Conservation (phyloP, 495 filamentous ascomycete species). For the Aspergillus avenaceus region DNA sequence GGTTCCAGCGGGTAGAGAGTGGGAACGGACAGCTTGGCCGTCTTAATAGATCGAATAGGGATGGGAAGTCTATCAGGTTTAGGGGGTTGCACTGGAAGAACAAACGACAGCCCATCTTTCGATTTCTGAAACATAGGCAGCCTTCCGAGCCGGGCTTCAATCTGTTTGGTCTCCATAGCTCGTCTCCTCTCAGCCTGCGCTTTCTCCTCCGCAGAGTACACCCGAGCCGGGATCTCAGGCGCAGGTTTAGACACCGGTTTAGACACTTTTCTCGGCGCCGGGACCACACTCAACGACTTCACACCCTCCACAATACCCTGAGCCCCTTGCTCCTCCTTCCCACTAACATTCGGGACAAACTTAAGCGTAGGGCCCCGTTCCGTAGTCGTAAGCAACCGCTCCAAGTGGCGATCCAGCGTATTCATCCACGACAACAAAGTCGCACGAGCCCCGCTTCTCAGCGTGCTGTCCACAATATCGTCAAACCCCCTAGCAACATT, state of each 20-base stretch:
- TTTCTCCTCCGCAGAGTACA: conserved; percentile 53
- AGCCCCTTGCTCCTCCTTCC: conserved; percentile 38
- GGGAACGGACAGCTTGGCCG: conserved; percentile 67
- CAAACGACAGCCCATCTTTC: conserved; percentile 64
- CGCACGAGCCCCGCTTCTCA: conserved; percentile 43
- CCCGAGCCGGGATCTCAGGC: conserved; percentile 19
- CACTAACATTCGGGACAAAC: conserved; percentile 59
- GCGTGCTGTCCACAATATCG: conserved; percentile 49
- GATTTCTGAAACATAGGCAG: conserved; percentile 66
- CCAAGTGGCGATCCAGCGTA: conserved; percentile 68
- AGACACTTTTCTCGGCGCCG: neutral
- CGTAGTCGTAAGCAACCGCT: conserved; percentile 63
- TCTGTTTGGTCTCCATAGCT: conserved; percentile 62
- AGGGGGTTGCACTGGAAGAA: conserved; percentile 67
- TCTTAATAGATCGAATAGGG: conserved; percentile 58
- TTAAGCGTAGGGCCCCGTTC: conserved; percentile 76
- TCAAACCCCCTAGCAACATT: conserved; percentile 82
- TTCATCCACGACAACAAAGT: conserved; percentile 70
- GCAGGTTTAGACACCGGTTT: neutral
- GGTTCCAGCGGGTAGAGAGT: conserved; percentile 67
- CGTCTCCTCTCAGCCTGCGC: conserved; percentile 60
- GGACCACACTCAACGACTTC: conserved; percentile 6
- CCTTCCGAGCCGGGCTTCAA: conserved; percentile 75
- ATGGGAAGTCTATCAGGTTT: conserved; percentile 58
- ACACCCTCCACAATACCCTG: conserved; percentile 41